Evolutionary conservation across 441 rosid species (phyloP), one percentile per base, ranked within the genome.

Genomic region (Populus hybrid): DNA sequence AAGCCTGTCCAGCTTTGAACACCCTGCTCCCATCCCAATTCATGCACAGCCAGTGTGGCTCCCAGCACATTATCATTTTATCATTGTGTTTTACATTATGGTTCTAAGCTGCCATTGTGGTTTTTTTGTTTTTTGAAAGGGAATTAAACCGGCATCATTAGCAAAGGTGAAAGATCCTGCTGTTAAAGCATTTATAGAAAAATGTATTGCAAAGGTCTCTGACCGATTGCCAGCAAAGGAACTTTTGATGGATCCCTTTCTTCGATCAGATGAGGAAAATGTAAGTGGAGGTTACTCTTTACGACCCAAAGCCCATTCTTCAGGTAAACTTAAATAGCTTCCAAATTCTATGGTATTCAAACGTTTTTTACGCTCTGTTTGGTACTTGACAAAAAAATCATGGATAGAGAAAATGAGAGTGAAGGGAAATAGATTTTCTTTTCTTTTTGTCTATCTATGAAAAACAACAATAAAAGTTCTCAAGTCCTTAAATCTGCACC

Each of bases 121-220:
- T 76, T 46, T 50, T 26, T 61, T 73, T 66, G n/a, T 72, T 71
- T 82, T 72, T 75, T 87, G 34, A 64, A 81, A 95, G 98, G 99
- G 99, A 79, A 87, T 92, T 69, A 93, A 90, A 81, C 99, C 99
- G 57, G 99, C 96, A 50, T 88, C 99, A 10, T 87, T 95, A 85
- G 88, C 83, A 38, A 95, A 90, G 81, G 98, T 95, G 83, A 82
- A 81, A 64, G 91, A 93, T 83, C 87, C 83, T 6, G 84, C 84
- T 59, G 92, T 93, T 63, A 89, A 78, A 85, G 80, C 83, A 74
- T 95, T 95, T 84, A 93, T 95, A 78, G 97, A 89, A 84, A 95
- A 95, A 85, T 95, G 99, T 76, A 91, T 93, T 57, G 87, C 97
- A n/a, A 87, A 83, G 57, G 97, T 88, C 75, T 86, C 98, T 14